phyloP scores from a whole-genome alignment of 306 rosid species.

The Spatholobus suberectus region DNA sequence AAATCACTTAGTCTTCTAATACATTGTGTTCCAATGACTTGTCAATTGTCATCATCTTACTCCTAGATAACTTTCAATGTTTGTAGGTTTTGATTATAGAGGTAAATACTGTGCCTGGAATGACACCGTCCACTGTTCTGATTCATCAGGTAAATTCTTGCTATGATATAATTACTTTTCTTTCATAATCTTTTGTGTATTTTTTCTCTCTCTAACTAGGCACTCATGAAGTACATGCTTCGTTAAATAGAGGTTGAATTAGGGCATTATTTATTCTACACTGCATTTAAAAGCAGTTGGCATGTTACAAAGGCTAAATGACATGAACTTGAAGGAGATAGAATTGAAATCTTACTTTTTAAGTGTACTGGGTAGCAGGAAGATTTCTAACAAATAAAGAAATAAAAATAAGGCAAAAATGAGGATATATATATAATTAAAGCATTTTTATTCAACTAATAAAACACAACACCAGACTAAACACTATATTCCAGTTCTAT shows the following conservation, averaged over 20 bases:
- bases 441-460: conserved; percentile 7
- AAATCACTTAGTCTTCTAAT: background rate
- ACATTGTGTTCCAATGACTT: conserved; percentile 15
- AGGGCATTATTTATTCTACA: background rate
- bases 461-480: background rate
- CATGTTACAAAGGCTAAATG: conserved; percentile 18
- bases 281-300: background rate
- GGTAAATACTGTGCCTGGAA: conserved; percentile 99
- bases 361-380: background rate
- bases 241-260: background rate
- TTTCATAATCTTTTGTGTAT: conserved; percentile 1
- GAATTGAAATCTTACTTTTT: background rate
- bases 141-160: conserved; percentile 80
- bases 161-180: background rate
- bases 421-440: background rate
- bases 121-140: conserved; percentile 96
- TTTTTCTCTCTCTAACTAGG: background rate
- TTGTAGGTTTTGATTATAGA: conserved; percentile 84
- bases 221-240: background rate
- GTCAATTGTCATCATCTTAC: conserved; percentile 27
- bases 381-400: background rate
- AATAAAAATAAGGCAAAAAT: conserved; percentile 3
- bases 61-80: conserved; percentile 37
- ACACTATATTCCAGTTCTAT: background rate
- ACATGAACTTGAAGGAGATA: conserved; percentile 15